phyloP scores from a whole-genome alignment of 805 yeast species.

The Candida patagonica region DNA sequence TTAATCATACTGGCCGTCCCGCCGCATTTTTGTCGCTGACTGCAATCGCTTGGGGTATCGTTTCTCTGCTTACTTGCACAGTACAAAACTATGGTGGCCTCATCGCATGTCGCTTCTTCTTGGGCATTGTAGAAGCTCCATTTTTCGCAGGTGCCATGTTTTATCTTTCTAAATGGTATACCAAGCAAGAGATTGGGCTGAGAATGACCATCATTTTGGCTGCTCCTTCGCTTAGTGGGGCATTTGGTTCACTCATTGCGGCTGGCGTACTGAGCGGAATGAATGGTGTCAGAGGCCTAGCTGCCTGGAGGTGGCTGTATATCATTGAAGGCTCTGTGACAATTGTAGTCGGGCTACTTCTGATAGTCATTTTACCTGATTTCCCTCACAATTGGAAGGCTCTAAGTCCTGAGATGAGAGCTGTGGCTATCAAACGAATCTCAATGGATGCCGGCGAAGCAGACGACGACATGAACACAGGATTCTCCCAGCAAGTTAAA shows the following conservation, averaged over 20 bases:
- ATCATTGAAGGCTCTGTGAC: conserved; percentile 35
- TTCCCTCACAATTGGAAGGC: conserved; percentile 63
- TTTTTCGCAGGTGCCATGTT: conserved; percentile 36
- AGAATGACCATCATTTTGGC: conserved; percentile 33
- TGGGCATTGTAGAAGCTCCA: conserved; percentile 41
- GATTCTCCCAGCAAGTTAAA: no score
- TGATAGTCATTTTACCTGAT: conserved; percentile 49
- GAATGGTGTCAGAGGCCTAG: conserved; percentile 30
- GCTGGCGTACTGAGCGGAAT: conserved; percentile 39
- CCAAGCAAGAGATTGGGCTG: conserved; percentile 31
- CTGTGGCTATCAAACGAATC: conserved; percentile 14
- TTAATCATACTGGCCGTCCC: conserved; percentile 57
- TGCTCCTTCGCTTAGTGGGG: conserved; percentile 24
- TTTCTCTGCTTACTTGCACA: conserved; percentile 9
- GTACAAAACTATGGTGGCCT: conserved; percentile 34
- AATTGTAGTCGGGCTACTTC: conserved; percentile 25
- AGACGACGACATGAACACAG: conserved; percentile 24
- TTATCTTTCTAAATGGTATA: conserved; percentile 26
- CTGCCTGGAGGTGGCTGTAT: conserved; percentile 34
- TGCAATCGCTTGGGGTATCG: conserved; percentile 38
- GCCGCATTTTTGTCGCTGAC: conserved; percentile 55
- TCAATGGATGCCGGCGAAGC: conserved; percentile 16
- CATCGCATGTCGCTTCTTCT: conserved; percentile 34
- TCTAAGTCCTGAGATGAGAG: conserved; percentile 23
- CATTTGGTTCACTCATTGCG: conserved; percentile 32